Base-by-base conservation (phyloP, 352 stramenopile genomes). In the Globisporangium nodosum region DNA sequence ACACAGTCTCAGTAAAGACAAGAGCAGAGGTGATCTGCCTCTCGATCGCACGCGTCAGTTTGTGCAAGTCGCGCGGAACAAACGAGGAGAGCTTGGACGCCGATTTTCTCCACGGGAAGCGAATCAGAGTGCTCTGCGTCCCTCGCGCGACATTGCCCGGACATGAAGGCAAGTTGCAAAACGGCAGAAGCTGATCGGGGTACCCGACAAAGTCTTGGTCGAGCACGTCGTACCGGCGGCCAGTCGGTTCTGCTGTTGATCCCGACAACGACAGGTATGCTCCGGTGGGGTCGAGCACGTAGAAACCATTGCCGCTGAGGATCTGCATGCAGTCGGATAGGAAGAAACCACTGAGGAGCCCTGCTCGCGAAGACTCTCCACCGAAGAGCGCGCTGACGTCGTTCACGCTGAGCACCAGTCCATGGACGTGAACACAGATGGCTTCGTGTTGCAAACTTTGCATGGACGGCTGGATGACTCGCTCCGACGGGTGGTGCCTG, bases 321-420 rank as follows among this genome's bases (percentile, higher is more conserved):
- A 92, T 87, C 56, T 92, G 83, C 62, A 90, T 76, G 58, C 80
- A 92, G 37, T 92, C 79, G 5, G 78, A 80, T n/a, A 77, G 71
- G 18, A 76, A 68, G 56, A 92, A 89, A 0, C 78, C 80, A 15
- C 66, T 77, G 16, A 90, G 62, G 31, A 92, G 64, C 4, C 77
- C 82, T 15, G 69, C 42, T 39, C 75, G 73, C 13, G 77, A 84
- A 16, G 73, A 73, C 33, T 87, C 78, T 39, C 71, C 66, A 13
- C 66, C 63, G 48, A 79, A 89, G 9, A 87, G 60, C 1, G 53
- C 56, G 45, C 82, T 88, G 43, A 92, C 64, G 7, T 86, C 76
- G 43, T 73, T 53, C 16, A 75, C 67, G 18, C 59, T 77, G 35
- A 90, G 57, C 16, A 85, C 70, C 18, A 90, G 31, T 27, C 64